Conservation (phyloP, 1,284 basidiomycete species). For the Fomitopsis palustris region DNA sequence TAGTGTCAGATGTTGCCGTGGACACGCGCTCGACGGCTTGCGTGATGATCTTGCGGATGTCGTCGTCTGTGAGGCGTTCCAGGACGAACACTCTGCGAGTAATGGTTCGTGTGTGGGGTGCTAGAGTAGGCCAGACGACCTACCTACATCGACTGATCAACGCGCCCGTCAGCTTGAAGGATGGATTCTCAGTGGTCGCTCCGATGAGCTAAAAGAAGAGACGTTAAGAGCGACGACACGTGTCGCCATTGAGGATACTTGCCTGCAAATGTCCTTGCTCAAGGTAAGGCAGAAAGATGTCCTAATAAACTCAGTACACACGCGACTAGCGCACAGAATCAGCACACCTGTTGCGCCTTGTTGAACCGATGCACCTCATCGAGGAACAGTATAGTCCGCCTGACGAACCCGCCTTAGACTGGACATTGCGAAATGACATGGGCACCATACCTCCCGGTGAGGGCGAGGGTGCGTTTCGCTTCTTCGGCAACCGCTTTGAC, state of each 20-base stretch:
- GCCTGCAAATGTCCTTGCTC: slow-evolving; percentile 79
- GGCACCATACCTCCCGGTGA: slow-evolving; percentile 59
- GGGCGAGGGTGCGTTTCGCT: slow-evolving; percentile 64
- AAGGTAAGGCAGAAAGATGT: slow-evolving; percentile 78
- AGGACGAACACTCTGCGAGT: slow-evolving; percentile 56
- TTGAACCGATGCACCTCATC: slow-evolving; percentile 93
- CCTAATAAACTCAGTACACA: slow-evolving; percentile 34
- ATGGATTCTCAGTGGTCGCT: slow-evolving; percentile 92
- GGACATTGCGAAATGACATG: not conserved
- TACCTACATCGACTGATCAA: slow-evolving; percentile 80
- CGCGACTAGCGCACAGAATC: not conserved
- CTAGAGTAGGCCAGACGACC: slow-evolving; percentile 19
- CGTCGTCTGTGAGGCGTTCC: slow-evolving; percentile 56
- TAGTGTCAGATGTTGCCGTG: slow-evolving; percentile 9
- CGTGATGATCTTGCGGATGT: slow-evolving; percentile 49
- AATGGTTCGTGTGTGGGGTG: not conserved
- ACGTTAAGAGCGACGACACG: not conserved
- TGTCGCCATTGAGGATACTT: not conserved
- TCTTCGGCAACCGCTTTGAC: slow-evolving; percentile 82
- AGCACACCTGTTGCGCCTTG: slow-evolving; percentile 71
- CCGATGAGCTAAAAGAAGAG: slow-evolving; percentile 59
- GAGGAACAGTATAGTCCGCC: slow-evolving; percentile 71
- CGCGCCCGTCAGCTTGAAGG: slow-evolving; percentile 79
- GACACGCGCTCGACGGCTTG: slow-evolving; percentile 46
- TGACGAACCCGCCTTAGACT: slow-evolving; percentile 22